These are phyloP conservation scores for Mucor racemosus DNA, from an alignment of 371 early-diverging fungal species.

Conservation along the genomic window DNA sequence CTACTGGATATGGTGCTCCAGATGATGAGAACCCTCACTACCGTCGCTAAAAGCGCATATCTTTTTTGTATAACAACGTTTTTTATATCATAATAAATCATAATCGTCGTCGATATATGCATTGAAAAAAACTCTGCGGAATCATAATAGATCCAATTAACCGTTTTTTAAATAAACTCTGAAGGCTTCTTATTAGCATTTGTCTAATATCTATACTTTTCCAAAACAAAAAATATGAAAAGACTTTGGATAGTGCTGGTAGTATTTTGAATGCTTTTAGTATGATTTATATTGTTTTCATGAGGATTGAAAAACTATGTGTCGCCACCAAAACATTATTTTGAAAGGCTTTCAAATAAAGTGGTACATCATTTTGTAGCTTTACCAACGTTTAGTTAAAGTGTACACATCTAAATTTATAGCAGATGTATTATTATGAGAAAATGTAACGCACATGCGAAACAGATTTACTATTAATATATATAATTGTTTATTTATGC, in stretches of 20 bases:
- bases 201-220: too few species aligned
- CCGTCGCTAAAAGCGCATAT: background rate
- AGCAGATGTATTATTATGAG: background rate
- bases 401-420: background rate
- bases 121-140: background rate
- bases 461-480: background rate
- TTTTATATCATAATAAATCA: background rate
- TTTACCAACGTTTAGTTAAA: background rate
- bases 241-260: too few species aligned
- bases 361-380: background rate
- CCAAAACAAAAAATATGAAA: too few species aligned
- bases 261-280: too few species aligned
- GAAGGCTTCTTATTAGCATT: too few species aligned
- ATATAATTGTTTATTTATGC: background rate
- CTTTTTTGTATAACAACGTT: background rate
- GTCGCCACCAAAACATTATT: too few species aligned
- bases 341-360: background rate
- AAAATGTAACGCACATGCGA: background rate
- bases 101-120: background rate
- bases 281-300: too few species aligned
- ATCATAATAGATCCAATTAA: too few species aligned
- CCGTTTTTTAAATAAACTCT: too few species aligned
- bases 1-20: constrained; percentile 31
- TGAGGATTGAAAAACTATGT: too few species aligned
- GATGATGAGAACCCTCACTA: constrained; percentile 25